Evolutionary conservation across 805 yeast species (phyloP).

Genomic region (Saccharomyces paradoxus): DNA sequence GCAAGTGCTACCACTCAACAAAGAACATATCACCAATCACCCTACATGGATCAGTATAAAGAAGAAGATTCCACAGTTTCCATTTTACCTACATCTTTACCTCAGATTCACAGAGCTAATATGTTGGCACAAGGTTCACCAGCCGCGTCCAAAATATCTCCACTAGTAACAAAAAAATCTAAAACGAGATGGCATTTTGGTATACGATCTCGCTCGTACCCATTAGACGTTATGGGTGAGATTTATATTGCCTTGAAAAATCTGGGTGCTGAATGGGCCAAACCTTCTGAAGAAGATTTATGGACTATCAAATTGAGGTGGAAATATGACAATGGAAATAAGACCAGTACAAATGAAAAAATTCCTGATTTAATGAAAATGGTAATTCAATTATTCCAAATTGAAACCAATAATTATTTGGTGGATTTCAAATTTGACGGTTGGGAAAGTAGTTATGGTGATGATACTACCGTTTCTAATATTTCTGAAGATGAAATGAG

Average conservation of each 20-base stretch:
- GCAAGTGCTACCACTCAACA: slow-evolving; percentile 18
- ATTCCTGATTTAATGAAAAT: slow-evolving; percentile 83
- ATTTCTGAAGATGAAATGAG: slow-evolving; percentile 60
- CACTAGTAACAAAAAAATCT: slow-evolving; percentile 68
- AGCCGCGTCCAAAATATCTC: slow-evolving; percentile 39
- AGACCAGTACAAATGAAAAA: slow-evolving; percentile 22
- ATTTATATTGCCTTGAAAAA: slow-evolving; percentile 89
- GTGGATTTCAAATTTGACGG: slow-evolving; percentile 98
- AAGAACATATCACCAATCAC: slow-evolving; percentile 29
- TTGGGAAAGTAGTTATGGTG: slow-evolving; percentile 58
- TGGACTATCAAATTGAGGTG: slow-evolving; percentile 96
- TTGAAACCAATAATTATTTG: slow-evolving; percentile 90
- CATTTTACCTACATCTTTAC: slow-evolving; percentile 85
- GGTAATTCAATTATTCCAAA: slow-evolving; percentile 92
- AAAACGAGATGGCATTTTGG: slow-evolving; percentile 99
- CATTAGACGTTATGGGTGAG: slow-evolving; percentile 97
- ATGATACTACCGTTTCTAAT: slow-evolving; percentile 25
- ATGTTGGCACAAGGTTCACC: slow-evolving; percentile 63
- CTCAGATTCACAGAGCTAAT: slow-evolving; percentile 87
- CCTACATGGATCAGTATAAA: slow-evolving; percentile 24
- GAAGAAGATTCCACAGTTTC: slow-evolving; percentile 69
- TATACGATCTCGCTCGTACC: slow-evolving; percentile 89
- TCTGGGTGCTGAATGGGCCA: slow-evolving; percentile 95
- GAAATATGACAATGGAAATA: slow-evolving; percentile 50
- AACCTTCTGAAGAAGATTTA: slow-evolving; percentile 86